phyloP scores from a whole-genome alignment of 2,329 filamentous ascomycete genomes.

The Alternaria gansuensis region DNA sequence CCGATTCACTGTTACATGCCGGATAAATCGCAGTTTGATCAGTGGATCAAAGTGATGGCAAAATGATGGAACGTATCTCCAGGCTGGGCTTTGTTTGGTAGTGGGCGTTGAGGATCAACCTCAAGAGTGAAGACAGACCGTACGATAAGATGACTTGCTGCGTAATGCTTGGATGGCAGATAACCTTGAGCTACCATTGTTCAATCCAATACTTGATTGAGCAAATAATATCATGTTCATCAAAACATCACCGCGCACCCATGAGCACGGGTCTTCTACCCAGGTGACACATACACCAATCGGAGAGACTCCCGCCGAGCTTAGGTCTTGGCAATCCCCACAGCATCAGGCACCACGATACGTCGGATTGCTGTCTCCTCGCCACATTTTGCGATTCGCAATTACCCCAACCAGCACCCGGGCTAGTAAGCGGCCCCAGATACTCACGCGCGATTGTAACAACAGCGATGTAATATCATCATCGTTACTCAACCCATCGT shows the following conservation, averaged over 20 bases:
- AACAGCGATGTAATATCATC: not conserved
- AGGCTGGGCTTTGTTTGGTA: not conserved
- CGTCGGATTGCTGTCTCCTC: not conserved
- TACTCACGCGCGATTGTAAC: not conserved
- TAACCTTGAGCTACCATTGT: not conserved
- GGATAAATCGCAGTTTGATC: not conserved
- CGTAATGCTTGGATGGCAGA: not conserved
- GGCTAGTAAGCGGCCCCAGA: not conserved
- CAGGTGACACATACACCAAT: not conserved
- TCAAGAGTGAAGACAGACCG: not conserved
- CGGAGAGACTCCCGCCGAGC: not conserved
- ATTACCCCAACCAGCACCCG: not conserved
- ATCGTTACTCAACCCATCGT: not conserved
- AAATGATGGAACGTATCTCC: not conserved
- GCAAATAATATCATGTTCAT: too few relatives aligned
- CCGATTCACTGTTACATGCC: constrained; percentile 5
- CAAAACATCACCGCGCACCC: not conserved
- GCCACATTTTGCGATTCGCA: not conserved
- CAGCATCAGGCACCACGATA: not conserved
- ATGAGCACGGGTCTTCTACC: not conserved
- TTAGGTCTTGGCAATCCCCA: not conserved
- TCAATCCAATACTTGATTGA: not conserved
- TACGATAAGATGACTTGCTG: not conserved
- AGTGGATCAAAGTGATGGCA: not conserved
- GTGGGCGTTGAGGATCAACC: not conserved